A percentile compares a stretch with the other conserved stretches of the same genome.
These are phyloP conservation scores for Cinnamomum micranthum DNA, from an alignment of 164 flowering plant genomes.

Conservation along the genomic window DNA sequence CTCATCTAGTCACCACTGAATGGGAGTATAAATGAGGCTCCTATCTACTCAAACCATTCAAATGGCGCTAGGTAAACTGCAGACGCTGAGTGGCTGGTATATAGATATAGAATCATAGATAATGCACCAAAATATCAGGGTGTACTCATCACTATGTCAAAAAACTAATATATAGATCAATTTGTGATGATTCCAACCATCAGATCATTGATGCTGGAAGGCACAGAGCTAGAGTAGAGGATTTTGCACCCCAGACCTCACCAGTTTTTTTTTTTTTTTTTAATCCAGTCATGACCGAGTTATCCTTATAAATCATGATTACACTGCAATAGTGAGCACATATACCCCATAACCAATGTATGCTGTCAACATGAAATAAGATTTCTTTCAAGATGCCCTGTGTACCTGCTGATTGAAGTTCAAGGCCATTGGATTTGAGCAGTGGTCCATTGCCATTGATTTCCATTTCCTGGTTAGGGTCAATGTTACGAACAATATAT, in stretches of 20 bases:
- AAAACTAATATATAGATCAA: too few relatives aligned
- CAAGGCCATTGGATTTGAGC: constrained; percentile 24
- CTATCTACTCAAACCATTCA: neutral
- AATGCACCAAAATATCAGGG: too few relatives aligned
- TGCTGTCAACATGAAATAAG: neutral
- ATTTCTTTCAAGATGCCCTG: neutral
- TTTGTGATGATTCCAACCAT: too few relatives aligned
- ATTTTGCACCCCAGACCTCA: too few relatives aligned
- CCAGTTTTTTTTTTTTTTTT: too few relatives aligned
- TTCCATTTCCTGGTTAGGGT: constrained; percentile 38
- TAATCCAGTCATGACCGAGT: neutral
- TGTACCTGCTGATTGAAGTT: constrained; percentile 21
- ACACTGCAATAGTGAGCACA: neutral
- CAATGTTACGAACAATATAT: neutral
- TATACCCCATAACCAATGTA: neutral
- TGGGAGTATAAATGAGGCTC: neutral
- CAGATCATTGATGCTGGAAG: too few relatives aligned
- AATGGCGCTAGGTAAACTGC: neutral
- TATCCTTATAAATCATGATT: neutral
- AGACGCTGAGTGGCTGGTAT: neutral
- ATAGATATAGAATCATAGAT: too few relatives aligned
- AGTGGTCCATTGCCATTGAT: constrained; percentile 25
- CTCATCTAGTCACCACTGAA: neutral
- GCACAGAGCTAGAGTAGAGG: too few relatives aligned
- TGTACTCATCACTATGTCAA: too few relatives aligned